Evolutionary conservation across 2,329 filamentous ascomycete species (phyloP), one percentile per base, ranked within the genome.

Genomic region (Thermomyces lanuginosus): DNA sequence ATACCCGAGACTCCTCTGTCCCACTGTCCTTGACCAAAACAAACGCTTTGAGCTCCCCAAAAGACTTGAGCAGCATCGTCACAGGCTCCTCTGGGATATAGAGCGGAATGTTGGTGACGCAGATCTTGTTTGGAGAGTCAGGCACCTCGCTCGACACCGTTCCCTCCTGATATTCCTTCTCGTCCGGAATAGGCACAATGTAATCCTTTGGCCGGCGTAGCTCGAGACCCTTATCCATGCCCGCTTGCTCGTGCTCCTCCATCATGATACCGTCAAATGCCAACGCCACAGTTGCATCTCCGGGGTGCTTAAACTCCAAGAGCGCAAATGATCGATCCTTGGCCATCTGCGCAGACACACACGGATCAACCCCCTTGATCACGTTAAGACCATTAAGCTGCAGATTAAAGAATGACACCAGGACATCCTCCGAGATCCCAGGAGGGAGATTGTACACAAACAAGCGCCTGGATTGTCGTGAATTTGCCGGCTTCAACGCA

Each of bases 371-470:
- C 37, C 71, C 74, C 38, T 82, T 74, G 27, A 92, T 72, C 18
- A 93, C 77, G 43, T 98, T 99, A 24, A 98, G 61, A n/a, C 84
- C 83, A 43, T 98, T 95, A 27, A 99, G 68, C 51, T 95, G 84
- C 13, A 92, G 64, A 46, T 98, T 98, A 66, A 98, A 93, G 58
- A 93, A 98, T 12, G 72, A 66, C 33, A 76, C 59, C 21, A 98
- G 51, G 35, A 58, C 61, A 28, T 92, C 84, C 33, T 92, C 81
- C 8, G 70, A 79, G n/a, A 68, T 66, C 13, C 62, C 66, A 2
- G 66, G 44, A 2, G 86, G 78, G 8, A 98, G 55, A 47, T 92
- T 92, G 56, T 82, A 75, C 16, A 84, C 70, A 40, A 98, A 71
- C 13, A 99, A 69, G 39, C 91, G 79, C 61, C 91, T 95, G 27